Evolutionary conservation across 805 yeast genomes (phyloP), one percentile per base, ranked within the genome.

Genomic region (Suhomyces pyralidae): DNA sequence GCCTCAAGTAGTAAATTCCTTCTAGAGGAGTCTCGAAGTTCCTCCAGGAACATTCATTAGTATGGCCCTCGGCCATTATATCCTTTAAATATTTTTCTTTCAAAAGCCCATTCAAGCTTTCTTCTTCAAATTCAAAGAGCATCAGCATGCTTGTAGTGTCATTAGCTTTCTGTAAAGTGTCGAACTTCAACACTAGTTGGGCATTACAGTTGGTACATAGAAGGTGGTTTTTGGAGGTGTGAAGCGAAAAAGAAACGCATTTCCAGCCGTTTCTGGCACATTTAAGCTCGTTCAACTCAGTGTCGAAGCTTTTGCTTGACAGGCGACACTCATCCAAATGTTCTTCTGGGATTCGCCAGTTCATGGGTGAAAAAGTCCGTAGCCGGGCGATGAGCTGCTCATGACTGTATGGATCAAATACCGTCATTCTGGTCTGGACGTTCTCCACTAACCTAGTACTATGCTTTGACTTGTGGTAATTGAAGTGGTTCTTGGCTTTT

Each of bases 211-310:
- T 58, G 0, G 70, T 60, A 52, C 79, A 75, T 12, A 65, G 45
- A 19, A 75, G 58, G 44, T 64, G 69, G 55, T 74, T 74, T 51
- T 63, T 65, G 7, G 61, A 51, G 43, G 61, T 55, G 30, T 59
- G 58, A 7, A 54, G 46, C 1, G 68, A 56, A 22, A 68, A 60
- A 7, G 71, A 63, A 14, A 73, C 74, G 55, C 81, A 78, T 48
- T 61, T 65, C 86, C 86, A 83, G 1, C 87, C 87, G 50, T 76
- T 69, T 20, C 77, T 58, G 0, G 84, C 75, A 58, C 83, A 78
- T 28, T 62, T 70, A 32, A 83, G 65, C 49, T 83, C 84, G 5
- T 69, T 77, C 25, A 82, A 61, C 5, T 51, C 52, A 2, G 45
- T 34, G 9, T 25, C 43, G 7, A 9, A 38, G 9, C 20, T 19